Evolutionary conservation across 148 eudicot species (phyloP).

Genomic region (Cornus controversa): DNA sequence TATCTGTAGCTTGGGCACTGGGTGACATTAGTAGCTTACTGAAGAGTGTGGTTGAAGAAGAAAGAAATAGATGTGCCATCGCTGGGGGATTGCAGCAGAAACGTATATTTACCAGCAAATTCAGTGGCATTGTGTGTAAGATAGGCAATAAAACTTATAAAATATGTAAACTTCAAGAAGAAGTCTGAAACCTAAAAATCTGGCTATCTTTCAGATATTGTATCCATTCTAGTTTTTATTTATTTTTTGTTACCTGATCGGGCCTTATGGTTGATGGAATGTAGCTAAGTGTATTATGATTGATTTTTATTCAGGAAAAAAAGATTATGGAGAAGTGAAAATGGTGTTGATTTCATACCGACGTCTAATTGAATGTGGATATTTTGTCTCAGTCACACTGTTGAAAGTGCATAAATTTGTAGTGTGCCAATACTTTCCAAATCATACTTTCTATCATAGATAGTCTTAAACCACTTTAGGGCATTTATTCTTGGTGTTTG

Average conservation of each 20-base stretch:
- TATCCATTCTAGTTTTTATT: too few relatives aligned
- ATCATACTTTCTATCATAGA: too few relatives aligned
- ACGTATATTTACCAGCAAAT: conserved; percentile 56
- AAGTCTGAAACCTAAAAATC: conserved; percentile 16
- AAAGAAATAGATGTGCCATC: conserved; percentile 33
- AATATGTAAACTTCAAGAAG: conserved; percentile 58
- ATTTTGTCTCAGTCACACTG: not conserved
- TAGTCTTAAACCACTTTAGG: too few relatives aligned
- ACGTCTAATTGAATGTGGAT: not conserved
- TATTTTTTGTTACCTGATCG: not conserved
- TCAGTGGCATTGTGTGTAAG: conserved; percentile 70
- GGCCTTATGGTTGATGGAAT: not conserved
- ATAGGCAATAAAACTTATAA: conserved; percentile 63
- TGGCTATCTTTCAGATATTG: not conserved
- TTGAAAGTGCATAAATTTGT: not conserved
- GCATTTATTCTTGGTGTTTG: too few relatives aligned
- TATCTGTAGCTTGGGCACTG: conserved; percentile 78
- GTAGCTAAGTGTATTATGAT: not conserved
- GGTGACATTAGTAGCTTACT: conserved; percentile 59
- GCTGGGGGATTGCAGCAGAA: conserved; percentile 29
- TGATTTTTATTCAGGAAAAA: not conserved
- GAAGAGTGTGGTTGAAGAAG: conserved; percentile 53
- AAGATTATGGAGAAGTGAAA: not conserved
- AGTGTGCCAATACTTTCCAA: too few relatives aligned
- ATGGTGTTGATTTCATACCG: not conserved